Base-by-base conservation (phyloP, 2,329 filamentous ascomycete species). In the Diplodia sapinea region DNA sequence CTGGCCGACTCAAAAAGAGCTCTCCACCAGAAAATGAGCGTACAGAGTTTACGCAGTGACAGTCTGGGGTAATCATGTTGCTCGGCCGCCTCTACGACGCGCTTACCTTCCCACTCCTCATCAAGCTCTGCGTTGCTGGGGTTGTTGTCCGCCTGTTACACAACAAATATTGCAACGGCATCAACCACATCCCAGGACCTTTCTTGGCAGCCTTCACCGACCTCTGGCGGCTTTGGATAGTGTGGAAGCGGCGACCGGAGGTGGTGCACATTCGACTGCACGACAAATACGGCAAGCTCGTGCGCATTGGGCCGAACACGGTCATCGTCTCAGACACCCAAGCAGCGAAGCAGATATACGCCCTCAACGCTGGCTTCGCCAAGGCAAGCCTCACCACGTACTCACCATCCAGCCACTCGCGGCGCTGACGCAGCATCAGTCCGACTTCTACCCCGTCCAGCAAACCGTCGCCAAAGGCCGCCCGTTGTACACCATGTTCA, bases 241-340 rank as follows among this genome's bases (percentile, higher is more conserved):
- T 75, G 64, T 87, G 92, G 3, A 83, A 85, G 1, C 91, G 92
- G 1, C 82, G 77, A 11, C 71, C 78, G 63, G 81, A 80, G 66
- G 71, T 77, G 40, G 75, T 74, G 20, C 76, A 94, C 29, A 84
- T 94, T 72, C 77, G 87, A 54, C 81, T 87, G 3, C 93, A 96
- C 79, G 85, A 89, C 80, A 88, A 88, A 73, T 82, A 90, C 52
- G 92, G 93, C 5, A 88, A 88, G 11, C 79, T 96, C 0, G 88
- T 96, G 23, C 86, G 93, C 23, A 89, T 96, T 71, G 89, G 92
- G 73, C 93, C 93, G 0, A 87, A 91, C 72, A 92, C 95, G 71
- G 84, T 95, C 95, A 65, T 90, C 89, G 66, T 91, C 94, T 74
- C 89, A 89, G 50, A 83, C 82, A 13, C 31, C 9, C 15, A 11